phyloP scores from a whole-genome alignment of 306 rosid genomes.

The Trichosanthes cucumerina region DNA sequence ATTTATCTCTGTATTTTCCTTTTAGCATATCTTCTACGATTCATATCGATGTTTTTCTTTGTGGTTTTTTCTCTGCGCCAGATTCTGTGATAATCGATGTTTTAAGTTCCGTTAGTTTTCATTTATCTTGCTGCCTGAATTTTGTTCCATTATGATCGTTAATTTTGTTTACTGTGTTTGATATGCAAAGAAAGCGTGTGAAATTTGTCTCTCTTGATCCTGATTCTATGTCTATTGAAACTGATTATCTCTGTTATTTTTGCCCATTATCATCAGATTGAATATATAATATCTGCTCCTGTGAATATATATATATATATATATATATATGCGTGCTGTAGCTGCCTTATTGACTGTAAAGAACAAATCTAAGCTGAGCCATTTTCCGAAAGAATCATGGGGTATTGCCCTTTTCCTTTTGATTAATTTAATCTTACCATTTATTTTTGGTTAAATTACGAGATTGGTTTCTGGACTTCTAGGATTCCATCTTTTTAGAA shows the following conservation, averaged over 20 bases:
- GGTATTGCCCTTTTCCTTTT: conserved; percentile 22
- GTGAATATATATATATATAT: too few species aligned
- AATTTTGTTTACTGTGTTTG: background rate
- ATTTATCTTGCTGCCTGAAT: background rate
- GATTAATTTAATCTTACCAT: background rate
- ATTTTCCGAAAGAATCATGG: conserved; percentile 27
- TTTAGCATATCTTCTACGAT: background rate
- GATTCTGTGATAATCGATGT: background rate
- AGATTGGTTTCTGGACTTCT: background rate
- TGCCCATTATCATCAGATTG: background rate
- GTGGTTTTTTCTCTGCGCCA: background rate
- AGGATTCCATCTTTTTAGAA: background rate
- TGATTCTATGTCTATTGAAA: background rate
- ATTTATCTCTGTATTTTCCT: background rate
- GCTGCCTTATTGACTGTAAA: conserved; percentile 21
- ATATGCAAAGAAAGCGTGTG: background rate
- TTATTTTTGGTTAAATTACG: background rate
- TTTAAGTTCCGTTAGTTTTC: background rate
- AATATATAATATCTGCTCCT: background rate
- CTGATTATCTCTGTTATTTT: background rate
- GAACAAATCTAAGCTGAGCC: conserved; percentile 29
- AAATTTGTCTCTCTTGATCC: background rate
- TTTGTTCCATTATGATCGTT: background rate
- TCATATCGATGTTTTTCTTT: background rate
- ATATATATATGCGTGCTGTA: background rate